phyloP scores from a whole-genome alignment of 768 basidiomycete genomes.

The Boletus reticuloceps region DNA sequence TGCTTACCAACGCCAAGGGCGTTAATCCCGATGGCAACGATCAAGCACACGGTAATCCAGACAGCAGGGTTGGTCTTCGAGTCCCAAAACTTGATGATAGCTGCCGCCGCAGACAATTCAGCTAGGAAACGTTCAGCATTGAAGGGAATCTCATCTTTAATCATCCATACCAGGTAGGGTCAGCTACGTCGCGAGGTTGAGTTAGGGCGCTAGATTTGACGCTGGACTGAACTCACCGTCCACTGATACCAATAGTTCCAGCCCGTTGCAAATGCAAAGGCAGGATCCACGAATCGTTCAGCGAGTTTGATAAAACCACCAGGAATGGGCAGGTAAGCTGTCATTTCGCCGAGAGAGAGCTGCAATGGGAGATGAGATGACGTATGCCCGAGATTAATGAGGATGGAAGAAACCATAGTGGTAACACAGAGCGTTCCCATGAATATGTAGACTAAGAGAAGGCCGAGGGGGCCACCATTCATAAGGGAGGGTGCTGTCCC shows the following conservation, averaged over 20 bases:
- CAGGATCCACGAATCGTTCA: conserved; percentile 2
- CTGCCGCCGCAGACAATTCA: background rate
- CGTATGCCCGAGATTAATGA: background rate
- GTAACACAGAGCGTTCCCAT: background rate
- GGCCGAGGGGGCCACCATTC: conserved; percentile 1
- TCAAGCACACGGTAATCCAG: background rate
- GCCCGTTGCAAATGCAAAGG: conserved; percentile 1
- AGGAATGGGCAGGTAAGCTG: background rate
- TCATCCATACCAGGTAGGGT: background rate
- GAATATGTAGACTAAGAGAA: background rate
- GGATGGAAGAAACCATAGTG: background rate
- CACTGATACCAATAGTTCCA: conserved; percentile 7
- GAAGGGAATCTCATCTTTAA: background rate
- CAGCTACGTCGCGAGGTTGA: background rate
- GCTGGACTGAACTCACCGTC: background rate
- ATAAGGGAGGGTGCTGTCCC: background rate
- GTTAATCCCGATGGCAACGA: conserved; percentile 2
- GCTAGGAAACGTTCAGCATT: background rate
- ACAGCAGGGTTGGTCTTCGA: background rate
- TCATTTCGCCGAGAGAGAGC: conserved; percentile 5
- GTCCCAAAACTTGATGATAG: background rate
- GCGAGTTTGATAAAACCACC: conserved; percentile 5
- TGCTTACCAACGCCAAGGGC: background rate
- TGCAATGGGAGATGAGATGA: background rate
- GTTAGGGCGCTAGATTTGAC: background rate